These are phyloP conservation scores for Acidomyces sp. DNA, from an alignment of 495 filamentous ascomycete species.

Conservation along the genomic window DNA sequence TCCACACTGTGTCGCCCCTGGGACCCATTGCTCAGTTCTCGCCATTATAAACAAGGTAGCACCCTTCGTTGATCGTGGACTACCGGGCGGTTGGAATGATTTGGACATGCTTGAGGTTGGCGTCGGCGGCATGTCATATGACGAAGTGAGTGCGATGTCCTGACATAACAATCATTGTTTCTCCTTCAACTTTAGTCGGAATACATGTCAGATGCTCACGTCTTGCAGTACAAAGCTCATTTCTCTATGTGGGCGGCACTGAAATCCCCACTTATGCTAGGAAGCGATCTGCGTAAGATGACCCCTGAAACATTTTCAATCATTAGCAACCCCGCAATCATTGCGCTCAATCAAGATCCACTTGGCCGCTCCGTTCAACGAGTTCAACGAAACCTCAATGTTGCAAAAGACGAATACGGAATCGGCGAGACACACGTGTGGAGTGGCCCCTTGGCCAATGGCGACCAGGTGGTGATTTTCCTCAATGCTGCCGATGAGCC, in stretches of 20 bases:
- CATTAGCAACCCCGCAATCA: slow-evolving; percentile 37
- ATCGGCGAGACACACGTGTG: slow-evolving; percentile 38
- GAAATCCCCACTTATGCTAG: slow-evolving; percentile 44
- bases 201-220: no score
- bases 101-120: slow-evolving; percentile 29
- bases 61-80: slow-evolving; percentile 10
- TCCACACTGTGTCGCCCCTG: slow-evolving; percentile 36
- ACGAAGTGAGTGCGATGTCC: slow-evolving; percentile 33
- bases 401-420: slow-evolving; percentile 23
- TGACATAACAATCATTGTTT: slow-evolving; percentile 29
- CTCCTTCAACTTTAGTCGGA: background rate
- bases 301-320: slow-evolving; percentile 27
- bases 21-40: slow-evolving; percentile 42
- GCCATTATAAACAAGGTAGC: slow-evolving; percentile 27
- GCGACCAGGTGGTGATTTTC: slow-evolving; percentile 36
- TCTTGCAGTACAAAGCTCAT: slow-evolving; percentile 35
- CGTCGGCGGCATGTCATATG: slow-evolving; percentile 25
- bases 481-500: slow-evolving; percentile 35
- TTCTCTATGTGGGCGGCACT: slow-evolving; percentile 46
- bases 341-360: slow-evolving; percentile 42
- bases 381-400: slow-evolving; percentile 11
- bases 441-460: slow-evolving; percentile 33
- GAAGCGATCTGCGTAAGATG: slow-evolving; percentile 33
- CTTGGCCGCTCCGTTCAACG: slow-evolving; percentile 33
- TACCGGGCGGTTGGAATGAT: slow-evolving; percentile 25